Evolutionary conservation across 192 early-diverging fungal genomes (phyloP).

Genomic region (Kickxella alabastrina): DNA sequence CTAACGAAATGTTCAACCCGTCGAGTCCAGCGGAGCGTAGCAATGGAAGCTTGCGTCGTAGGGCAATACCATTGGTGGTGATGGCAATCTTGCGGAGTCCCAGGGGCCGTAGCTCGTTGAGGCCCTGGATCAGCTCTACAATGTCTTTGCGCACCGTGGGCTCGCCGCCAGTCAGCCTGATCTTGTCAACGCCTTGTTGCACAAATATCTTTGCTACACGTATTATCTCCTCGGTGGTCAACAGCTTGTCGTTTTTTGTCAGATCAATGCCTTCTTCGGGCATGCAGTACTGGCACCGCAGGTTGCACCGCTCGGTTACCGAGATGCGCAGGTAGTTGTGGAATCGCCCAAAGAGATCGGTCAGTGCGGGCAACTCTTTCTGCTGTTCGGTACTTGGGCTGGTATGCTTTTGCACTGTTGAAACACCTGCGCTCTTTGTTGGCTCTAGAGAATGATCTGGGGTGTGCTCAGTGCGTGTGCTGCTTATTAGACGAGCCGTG

Average conservation of each 20-base stretch:
- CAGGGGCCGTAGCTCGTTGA: constrained; percentile 65
- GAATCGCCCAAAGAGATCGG: constrained; percentile 77
- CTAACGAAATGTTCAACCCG: constrained; percentile 85
- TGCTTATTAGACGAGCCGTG: too few relatives aligned
- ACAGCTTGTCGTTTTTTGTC: constrained; percentile 62
- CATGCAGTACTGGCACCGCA: constrained; percentile 98
- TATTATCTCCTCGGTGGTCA: constrained; percentile 81
- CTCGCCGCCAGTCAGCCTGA: constrained; percentile 94
- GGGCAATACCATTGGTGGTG: constrained; percentile 92
- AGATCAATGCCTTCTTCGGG: constrained; percentile 79
- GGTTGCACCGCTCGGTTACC: constrained; percentile 91
- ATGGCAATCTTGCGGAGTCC: constrained; percentile 83
- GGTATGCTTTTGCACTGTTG: too few relatives aligned
- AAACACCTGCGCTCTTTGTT: too few relatives aligned
- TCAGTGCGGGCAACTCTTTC: constrained; percentile 38
- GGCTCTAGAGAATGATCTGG: too few relatives aligned
- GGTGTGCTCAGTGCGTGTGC: too few relatives aligned
- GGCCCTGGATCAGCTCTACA: constrained; percentile 75
- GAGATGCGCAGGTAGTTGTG: constrained; percentile 95
- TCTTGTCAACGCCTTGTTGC: constrained; percentile 83
- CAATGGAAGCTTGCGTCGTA: constrained; percentile 74
- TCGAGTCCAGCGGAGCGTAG: constrained; percentile 76
- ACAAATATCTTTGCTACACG: constrained; percentile 82
- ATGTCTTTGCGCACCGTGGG: constrained; percentile 92
- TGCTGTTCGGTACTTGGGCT: too few relatives aligned